These are phyloP conservation scores for Nicotiana paniculata DNA, from an alignment of 257 asterid genomes.

Conservation along the genomic window DNA sequence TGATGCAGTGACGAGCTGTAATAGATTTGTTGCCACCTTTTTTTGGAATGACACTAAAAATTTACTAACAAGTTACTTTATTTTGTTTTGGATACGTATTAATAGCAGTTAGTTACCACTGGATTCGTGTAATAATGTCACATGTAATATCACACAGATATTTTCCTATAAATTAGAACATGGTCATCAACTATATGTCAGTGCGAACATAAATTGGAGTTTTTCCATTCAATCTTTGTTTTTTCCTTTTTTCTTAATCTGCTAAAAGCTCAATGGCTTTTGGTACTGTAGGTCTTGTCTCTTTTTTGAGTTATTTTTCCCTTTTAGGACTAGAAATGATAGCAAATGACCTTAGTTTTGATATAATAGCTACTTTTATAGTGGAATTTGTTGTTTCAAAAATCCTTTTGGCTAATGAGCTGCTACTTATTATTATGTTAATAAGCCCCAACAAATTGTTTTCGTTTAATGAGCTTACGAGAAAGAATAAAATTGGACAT, in stretches of 20 bases:
- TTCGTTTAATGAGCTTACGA: background rate
- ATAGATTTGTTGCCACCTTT: background rate
- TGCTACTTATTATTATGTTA: background rate
- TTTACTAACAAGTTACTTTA: background rate
- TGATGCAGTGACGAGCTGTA: background rate
- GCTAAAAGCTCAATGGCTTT: background rate
- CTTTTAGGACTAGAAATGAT: background rate
- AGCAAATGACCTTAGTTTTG: background rate
- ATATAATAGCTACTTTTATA: background rate
- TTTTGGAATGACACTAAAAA: background rate
- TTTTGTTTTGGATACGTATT: background rate
- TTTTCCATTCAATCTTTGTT: background rate
- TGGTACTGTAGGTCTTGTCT: background rate
- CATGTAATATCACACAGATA: background rate
- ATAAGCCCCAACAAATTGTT: background rate
- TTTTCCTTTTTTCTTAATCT: background rate
- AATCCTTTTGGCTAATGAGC: background rate
- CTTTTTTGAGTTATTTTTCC: background rate
- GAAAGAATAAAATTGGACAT: background rate
- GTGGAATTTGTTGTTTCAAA: background rate
- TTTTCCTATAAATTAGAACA: background rate
- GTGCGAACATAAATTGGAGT: background rate
- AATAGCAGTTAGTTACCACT: background rate
- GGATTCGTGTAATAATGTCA: background rate
- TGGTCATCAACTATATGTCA: background rate